Base-by-base conservation (phyloP, 1,284 basidiomycete species). In the Vanrija humicola region DNA sequence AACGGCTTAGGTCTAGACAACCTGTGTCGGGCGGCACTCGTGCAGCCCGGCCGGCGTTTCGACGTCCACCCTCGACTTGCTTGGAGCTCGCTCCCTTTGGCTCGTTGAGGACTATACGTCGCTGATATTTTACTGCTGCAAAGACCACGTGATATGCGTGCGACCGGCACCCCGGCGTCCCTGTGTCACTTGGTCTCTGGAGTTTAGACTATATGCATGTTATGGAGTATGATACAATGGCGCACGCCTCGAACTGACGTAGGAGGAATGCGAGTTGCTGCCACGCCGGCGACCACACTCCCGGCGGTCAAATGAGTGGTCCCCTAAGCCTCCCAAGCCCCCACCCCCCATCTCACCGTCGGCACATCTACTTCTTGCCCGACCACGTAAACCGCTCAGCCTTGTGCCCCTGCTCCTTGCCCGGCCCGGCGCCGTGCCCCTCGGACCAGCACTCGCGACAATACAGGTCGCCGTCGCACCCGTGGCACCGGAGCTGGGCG, bases 391-490 rank as follows among this genome's bases (percentile, higher is more conserved):
- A 66, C 44, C 50, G 29, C 53, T 59, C 65, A 19, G 58, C 60
- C 29, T 52, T 58, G 53, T 70, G 66, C 19, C 66, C 64, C 38
- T 54, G 56, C 50, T 69, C 67, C n/a, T 65, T 52, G 3, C 61
- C 61, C 12, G 56, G 50, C 8, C 63, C 67, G 8, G 23, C 38
- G 3, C 54, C 64, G 54, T 73, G 70, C 3, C 70, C 69, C 25
- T 74, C 71, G 29, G 46, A 38, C 71, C 72, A 75, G 54, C 72
- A 75, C 38, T 56, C 53, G 21, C 45, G 43, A 59, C 73, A 75
- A 55, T 74, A 75, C 38, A 69, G 61, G 59, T 75, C 74, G 21
- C 57, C 62, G 10, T 72, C 71, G 59, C 74, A 75, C 16, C 68
- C 70, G 7, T 48, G 43, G 47, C 74, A 75, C 8, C 67, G 56